Conservation (phyloP, 2,329 filamentous ascomycete genomes). For the Colletotrichum sp. region DNA sequence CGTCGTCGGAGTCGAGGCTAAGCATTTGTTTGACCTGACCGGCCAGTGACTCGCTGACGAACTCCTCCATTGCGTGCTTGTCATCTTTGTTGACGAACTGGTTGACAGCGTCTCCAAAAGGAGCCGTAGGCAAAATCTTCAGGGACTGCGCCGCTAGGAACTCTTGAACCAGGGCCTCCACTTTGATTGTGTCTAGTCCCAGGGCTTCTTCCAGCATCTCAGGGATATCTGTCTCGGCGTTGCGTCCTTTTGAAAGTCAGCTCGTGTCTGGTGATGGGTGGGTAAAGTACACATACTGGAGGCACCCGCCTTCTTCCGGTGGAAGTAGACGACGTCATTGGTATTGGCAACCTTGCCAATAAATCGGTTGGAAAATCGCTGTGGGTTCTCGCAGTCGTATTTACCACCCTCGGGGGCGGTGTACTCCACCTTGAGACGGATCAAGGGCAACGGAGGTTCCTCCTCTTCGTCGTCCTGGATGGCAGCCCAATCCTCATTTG, state of each 20-base stretch:
- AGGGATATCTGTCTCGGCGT: slow-evolving; percentile 61
- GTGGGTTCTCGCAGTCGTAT: slow-evolving; percentile 93
- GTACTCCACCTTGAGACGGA: slow-evolving; percentile 90
- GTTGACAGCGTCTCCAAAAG: slow-evolving; percentile 89
- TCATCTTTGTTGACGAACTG: slow-evolving; percentile 96
- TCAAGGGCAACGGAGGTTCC: slow-evolving; percentile 75
- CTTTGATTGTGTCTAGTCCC: slow-evolving; percentile 78
- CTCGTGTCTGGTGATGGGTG: background rate
- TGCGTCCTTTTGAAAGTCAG: slow-evolving; percentile 30
- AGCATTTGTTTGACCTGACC: slow-evolving; percentile 75
- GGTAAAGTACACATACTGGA: slow-evolving; percentile 40
- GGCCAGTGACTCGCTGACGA: slow-evolving; percentile 73
- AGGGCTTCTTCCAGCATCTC: slow-evolving; percentile 68
- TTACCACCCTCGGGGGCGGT: slow-evolving; percentile 82
- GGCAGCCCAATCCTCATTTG: slow-evolving; percentile 78
- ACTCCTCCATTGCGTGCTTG: slow-evolving; percentile 86
- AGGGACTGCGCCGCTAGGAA: slow-evolving; percentile 87
- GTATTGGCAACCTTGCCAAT: slow-evolving; percentile 89
- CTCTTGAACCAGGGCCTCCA: slow-evolving; percentile 86
- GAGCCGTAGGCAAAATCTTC: slow-evolving; percentile 90
- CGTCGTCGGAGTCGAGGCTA: slow-evolving; percentile 67
- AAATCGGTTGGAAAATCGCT: slow-evolving; percentile 94
- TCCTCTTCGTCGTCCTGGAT: slow-evolving; percentile 70
- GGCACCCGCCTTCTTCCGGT: slow-evolving; percentile 78
- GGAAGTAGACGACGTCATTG: slow-evolving; percentile 92